These are phyloP conservation scores for Polychaeton citri DNA, from an alignment of 2,329 filamentous ascomycete species.

Conservation along the genomic window DNA sequence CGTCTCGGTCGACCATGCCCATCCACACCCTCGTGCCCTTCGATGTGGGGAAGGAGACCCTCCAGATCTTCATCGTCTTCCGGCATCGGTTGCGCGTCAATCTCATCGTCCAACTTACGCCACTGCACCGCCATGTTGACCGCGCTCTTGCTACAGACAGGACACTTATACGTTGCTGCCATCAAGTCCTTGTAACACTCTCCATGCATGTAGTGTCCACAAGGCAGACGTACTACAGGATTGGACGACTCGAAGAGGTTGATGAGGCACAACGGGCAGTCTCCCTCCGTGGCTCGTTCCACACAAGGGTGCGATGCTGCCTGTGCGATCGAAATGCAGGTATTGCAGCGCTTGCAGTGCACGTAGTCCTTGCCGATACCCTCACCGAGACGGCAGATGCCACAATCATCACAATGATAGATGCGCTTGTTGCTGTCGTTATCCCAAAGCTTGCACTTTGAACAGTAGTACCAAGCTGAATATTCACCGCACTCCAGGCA, in stretches of 20 bases:
- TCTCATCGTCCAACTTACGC: conserved; percentile 76
- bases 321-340: conserved; percentile 83
- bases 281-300: conserved; percentile 83
- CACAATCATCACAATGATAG: conserved; percentile 92
- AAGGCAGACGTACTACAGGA: conserved; percentile 85
- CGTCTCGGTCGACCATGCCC: conserved; percentile 6
- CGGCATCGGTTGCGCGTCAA: conserved; percentile 85
- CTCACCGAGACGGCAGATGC: conserved; percentile 81
- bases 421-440: conserved; percentile 82
- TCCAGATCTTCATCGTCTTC: conserved; percentile 22
- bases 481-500: conserved; percentile 66
- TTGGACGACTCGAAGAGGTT: conserved; percentile 89
- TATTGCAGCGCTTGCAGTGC: conserved; percentile 94
- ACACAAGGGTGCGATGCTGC: conserved; percentile 83
- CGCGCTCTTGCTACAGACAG: conserved; percentile 92
- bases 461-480: conserved; percentile 83
- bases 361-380: conserved; percentile 94
- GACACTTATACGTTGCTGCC: conserved; percentile 84
- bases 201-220: conserved; percentile 90
- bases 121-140: conserved; percentile 96
- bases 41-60: conserved; percentile 13
- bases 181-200: conserved; percentile 81
- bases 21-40: conserved; percentile 33
- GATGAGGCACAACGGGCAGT: conserved; percentile 93
- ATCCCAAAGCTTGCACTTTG: conserved; percentile 93